Evolutionary conservation across 768 basidiomycete species (phyloP), one percentile per base, ranked within the genome.

Genomic region (Kwoniella europaea): DNA sequence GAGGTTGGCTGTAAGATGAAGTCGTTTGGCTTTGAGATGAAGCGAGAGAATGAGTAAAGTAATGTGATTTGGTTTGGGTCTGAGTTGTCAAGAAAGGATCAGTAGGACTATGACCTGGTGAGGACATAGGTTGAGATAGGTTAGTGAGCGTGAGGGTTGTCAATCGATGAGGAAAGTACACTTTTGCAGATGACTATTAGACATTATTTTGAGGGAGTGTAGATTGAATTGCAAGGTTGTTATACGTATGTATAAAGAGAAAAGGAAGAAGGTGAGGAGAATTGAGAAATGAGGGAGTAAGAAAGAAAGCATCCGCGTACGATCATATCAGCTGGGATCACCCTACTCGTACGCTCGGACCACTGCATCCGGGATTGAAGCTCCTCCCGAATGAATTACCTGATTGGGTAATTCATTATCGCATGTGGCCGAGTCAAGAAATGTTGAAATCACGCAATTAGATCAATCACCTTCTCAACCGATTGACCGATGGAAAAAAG

Each of bases 341-440:
- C 7, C 13, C 7, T 18, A n/a, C n/a, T n/a, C n/a, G n/a, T n/a
- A 56, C 53, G 64, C 64, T 57, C 64, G 64, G 64, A 57, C 64
- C 64, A 15, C 13, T 12, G 4, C 16, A 55, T 55, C n/a, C 59
- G 42, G 42, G 41, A 42, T 27, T 42, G 27, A 27, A 24, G 18
- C 18, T 20, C 20, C 6, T n/a, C 10, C 10, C 7, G 29, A 1
- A 58, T 27, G 29, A 59, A 59, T 61, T 61, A 44, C 59, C 59
- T 22, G 18, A 61, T 27, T 44, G 43, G 22, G 59, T 24, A 61
- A 22, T 43, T 61, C 18, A 1, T 20, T 43, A 61, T 61, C 59
- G 59, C 59, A 61, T 43, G 9, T 27, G 41, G 35, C 59, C 59
- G 59, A 61, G 22, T 61, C 59, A 24, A 61, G 18, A 15, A 43